Percentiles rank a stretch among this genome's conserved stretches.
Evolutionary conservation across 345 rosid species (phyloP).

Genomic region (Gynandropsis gynandra): DNA sequence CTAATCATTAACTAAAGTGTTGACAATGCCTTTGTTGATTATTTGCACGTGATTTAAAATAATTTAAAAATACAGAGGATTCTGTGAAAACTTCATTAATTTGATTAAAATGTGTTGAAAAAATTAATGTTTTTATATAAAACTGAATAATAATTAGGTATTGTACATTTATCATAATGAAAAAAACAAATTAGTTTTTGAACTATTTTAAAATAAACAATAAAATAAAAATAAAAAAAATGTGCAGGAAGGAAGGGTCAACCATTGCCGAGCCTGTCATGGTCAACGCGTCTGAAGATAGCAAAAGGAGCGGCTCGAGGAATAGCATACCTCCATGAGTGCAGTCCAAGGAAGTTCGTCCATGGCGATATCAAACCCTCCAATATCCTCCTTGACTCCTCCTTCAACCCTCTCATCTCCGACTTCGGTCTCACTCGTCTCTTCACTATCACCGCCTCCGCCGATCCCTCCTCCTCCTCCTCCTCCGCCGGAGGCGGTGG

Average conservation of each 20-base stretch:
- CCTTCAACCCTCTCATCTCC: conserved; percentile 45
- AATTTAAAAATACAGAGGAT: too few relatives aligned
- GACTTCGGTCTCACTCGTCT: conserved; percentile 81
- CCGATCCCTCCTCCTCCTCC: conserved; percentile 23
- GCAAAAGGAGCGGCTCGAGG: conserved; percentile 52
- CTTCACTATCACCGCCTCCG: conserved; percentile 53
- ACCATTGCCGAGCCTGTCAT: conserved; percentile 38
- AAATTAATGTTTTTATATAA: too few relatives aligned
- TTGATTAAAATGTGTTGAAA: too few relatives aligned
- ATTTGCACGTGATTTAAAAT: too few relatives aligned
- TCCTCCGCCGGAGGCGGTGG: conserved; percentile 25
- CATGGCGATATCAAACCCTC: conserved; percentile 59
- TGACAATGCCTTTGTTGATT: too few relatives aligned
- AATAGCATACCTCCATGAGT: conserved; percentile 44
- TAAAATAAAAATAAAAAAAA: too few relatives aligned
- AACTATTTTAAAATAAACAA: too few relatives aligned
- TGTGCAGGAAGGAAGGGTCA: conserved; percentile 31
- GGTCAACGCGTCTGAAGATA: conserved; percentile 58
- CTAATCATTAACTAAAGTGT: too few relatives aligned
- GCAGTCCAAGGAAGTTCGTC: conserved; percentile 25
- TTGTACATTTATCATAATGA: too few relatives aligned
- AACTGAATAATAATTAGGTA: too few relatives aligned
- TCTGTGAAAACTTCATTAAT: too few relatives aligned
- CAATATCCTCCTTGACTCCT: conserved; percentile 36
- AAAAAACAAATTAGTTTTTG: too few relatives aligned